These are phyloP conservation scores for Prunus campanulata DNA, from an alignment of 306 rosid species.

Conservation along the genomic window DNA sequence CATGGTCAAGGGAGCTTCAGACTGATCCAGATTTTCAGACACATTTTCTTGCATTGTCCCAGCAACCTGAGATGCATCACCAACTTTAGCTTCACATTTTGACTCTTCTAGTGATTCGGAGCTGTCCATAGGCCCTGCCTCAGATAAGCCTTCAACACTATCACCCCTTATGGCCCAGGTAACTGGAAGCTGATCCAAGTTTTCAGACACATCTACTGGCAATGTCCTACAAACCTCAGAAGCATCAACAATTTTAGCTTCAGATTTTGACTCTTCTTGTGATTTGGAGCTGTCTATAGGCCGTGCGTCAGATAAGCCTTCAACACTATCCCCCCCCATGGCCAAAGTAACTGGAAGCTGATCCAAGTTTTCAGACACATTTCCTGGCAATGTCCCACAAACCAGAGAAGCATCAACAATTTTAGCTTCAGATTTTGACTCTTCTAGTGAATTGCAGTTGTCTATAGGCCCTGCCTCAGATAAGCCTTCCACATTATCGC, in stretches of 20 bases:
- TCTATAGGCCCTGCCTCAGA: not conserved
- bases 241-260: slow-evolving; percentile 21
- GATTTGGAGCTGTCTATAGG: not conserved
- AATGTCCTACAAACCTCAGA: slow-evolving; percentile 1
- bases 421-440: slow-evolving; percentile 22
- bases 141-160: slow-evolving; percentile 3
- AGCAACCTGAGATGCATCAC: not conserved
- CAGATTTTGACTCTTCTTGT: slow-evolving; percentile 11
- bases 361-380: slow-evolving; percentile 1
- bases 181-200: slow-evolving; percentile 8
- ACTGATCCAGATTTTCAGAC: not conserved
- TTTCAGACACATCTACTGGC: not conserved
- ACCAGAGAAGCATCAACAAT: slow-evolving; percentile 18
- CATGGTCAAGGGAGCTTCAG: not conserved
- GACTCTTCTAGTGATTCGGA: not conserved
- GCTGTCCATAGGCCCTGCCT: not conserved
- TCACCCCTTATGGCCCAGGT: not conserved
- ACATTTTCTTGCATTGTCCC: not conserved
- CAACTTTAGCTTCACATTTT: not conserved
- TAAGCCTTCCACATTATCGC: no score
- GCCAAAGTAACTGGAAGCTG: slow-evolving; percentile 15
- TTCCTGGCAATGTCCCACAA: slow-evolving; percentile 11
- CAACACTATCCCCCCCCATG: not conserved
- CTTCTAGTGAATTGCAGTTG: not conserved
- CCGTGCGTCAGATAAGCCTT: not conserved